Evolutionary conservation across 805 yeast species (phyloP).

Genomic region (Candida nonsorbophila): DNA sequence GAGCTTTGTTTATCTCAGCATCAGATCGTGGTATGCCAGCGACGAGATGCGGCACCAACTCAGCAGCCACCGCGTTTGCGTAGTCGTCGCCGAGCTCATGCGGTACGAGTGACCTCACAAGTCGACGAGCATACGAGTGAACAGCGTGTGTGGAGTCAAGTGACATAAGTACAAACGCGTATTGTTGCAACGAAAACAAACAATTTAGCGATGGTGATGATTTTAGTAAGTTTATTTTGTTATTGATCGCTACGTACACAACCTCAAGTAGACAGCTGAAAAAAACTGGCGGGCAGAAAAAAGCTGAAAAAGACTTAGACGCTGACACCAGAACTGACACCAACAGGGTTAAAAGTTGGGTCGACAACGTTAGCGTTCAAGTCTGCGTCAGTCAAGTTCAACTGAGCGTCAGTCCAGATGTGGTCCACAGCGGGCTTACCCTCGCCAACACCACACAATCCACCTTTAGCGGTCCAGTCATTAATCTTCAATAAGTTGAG

Average conservation of each 20-base stretch:
- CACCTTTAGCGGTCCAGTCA: conserved; percentile 79
- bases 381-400: conserved; percentile 55
- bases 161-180: too few species aligned
- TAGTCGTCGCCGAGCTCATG: conserved; percentile 30
- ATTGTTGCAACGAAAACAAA: too few species aligned
- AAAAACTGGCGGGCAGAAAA: too few species aligned
- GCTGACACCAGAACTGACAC: conserved; percentile 63
- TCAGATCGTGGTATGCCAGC: too few species aligned
- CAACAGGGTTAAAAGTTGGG: conserved; percentile 59
- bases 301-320: conserved; percentile 4
- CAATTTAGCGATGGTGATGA: too few species aligned
- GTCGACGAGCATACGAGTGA: conserved; percentile 24
- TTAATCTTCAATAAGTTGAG: conserved; percentile 67
- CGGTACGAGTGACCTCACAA: conserved; percentile 33
- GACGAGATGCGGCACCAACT: too few species aligned
- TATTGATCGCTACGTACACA: too few species aligned
- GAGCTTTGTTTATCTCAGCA: too few species aligned
- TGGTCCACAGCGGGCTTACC: conserved; percentile 48
- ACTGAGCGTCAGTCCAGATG: conserved; percentile 84
- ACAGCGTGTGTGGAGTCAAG: conserved; percentile 27
- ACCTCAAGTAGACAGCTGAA: too few species aligned
- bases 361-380: conserved; percentile 63
- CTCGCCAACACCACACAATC: conserved; percentile 87
- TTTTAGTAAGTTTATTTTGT: too few species aligned
- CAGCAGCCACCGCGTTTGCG: too few species aligned